These are phyloP conservation scores for Pyrenopolyporus hunteri DNA, from an alignment of 495 filamentous ascomycete species.

Conservation along the genomic window DNA sequence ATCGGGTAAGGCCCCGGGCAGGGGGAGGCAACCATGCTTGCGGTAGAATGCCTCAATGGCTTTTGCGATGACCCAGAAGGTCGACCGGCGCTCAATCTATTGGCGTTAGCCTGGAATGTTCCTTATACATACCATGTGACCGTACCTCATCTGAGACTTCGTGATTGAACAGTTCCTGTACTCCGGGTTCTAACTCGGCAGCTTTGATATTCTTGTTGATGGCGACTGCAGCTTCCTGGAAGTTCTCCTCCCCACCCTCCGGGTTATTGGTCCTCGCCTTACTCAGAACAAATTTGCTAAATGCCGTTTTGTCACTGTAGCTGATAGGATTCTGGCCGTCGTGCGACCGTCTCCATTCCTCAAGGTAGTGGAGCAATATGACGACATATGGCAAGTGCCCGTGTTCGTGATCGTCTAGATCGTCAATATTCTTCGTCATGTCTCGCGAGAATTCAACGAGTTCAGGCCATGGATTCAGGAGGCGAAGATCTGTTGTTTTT, in stretches of 20 bases:
- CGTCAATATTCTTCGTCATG: slow-evolving; percentile 69
- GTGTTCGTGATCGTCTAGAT: slow-evolving; percentile 78
- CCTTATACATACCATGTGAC: slow-evolving; percentile 21
- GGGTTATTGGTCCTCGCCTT: slow-evolving; percentile 73
- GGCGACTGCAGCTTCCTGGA: slow-evolving; percentile 86
- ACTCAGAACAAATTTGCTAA: slow-evolving; percentile 69
- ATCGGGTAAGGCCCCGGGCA: slow-evolving; percentile 89
- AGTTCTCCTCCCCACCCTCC: slow-evolving; percentile 96
- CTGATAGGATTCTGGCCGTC: slow-evolving; percentile 69
- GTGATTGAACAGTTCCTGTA: slow-evolving; percentile 81
- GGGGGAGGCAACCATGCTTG: slow-evolving; percentile 72
- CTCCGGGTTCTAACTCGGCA: slow-evolving; percentile 67
- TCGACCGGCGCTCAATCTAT: slow-evolving; percentile 52
- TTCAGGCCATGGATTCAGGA: slow-evolving; percentile 88
- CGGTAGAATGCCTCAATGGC: slow-evolving; percentile 78
- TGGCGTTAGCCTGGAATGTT: slow-evolving; percentile 27
- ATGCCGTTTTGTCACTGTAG: slow-evolving; percentile 88
- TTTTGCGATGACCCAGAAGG: slow-evolving; percentile 90
- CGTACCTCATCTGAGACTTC: slow-evolving; percentile 53
- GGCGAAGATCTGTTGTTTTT: slow-evolving; percentile 81
- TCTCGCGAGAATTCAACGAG: slow-evolving; percentile 67
- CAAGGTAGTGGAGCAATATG: slow-evolving; percentile 83
- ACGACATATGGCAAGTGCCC: slow-evolving; percentile 91
- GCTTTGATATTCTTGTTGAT: slow-evolving; percentile 77
- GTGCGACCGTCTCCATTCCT: slow-evolving; percentile 79